Evolutionary conservation across 2,329 filamentous ascomycete species (phyloP).

Genomic region (Bipolaris zeicola): DNA sequence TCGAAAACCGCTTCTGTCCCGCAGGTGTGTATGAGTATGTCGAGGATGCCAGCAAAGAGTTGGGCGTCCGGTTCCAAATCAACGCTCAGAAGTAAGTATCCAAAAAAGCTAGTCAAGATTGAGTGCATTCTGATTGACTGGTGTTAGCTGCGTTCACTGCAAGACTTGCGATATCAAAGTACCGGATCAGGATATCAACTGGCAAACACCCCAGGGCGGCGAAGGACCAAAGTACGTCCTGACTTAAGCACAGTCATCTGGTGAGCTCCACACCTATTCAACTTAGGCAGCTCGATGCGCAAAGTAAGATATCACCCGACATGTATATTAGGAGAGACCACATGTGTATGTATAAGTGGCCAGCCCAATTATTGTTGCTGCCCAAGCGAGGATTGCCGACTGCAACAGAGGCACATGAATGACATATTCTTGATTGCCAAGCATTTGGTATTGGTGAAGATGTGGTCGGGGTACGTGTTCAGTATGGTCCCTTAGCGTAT

Average conservation of each 20-base stretch:
- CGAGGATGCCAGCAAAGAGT: slow-evolving; percentile 83
- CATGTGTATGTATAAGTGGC: slow-evolving; percentile 8
- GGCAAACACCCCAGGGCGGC: slow-evolving; percentile 85
- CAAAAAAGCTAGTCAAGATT: not conserved
- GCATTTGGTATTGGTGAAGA: not conserved
- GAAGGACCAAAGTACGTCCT: slow-evolving; percentile 72
- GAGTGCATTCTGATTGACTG: slow-evolving; percentile 32
- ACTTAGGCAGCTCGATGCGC: not conserved
- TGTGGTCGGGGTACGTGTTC: not conserved
- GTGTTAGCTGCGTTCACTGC: slow-evolving; percentile 88
- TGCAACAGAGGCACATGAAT: not conserved
- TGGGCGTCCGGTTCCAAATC: slow-evolving; percentile 95
- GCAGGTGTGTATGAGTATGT: slow-evolving; percentile 98
- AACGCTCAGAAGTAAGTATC: slow-evolving; percentile 89
- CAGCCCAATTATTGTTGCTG: slow-evolving; percentile 17
- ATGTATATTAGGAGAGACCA: slow-evolving; percentile 17
- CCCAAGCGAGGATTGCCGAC: slow-evolving; percentile 11
- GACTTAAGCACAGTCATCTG: slow-evolving; percentile 48
- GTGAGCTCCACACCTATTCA: not conserved
- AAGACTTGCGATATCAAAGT: slow-evolving; percentile 99
- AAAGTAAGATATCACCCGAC: not conserved
- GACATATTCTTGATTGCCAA: not conserved
- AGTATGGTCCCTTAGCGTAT: not conserved
- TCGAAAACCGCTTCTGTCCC: slow-evolving; percentile 97
- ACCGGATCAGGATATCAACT: slow-evolving; percentile 95